Evolutionary conservation across 305 asterid genomes (phyloP).

Genomic region (Fraxinus baroniana): DNA sequence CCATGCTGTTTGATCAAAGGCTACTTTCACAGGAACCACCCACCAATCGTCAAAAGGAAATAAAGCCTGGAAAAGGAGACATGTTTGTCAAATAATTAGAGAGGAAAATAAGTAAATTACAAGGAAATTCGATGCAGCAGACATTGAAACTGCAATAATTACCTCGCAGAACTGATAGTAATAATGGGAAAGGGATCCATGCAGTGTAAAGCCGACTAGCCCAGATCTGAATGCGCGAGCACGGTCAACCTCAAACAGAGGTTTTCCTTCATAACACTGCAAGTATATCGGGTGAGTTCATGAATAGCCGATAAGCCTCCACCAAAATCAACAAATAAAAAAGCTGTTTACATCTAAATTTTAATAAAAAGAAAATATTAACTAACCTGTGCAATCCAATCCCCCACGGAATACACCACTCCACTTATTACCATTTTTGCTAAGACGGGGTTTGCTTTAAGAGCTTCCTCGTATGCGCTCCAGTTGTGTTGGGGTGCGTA

Average conservation of each 20-base stretch:
- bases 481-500: slow-evolving; percentile 96
- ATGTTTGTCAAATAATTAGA: not conserved
- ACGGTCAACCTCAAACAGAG: slow-evolving; percentile 73
- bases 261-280: slow-evolving; percentile 91
- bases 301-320: not conserved
- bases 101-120: not conserved
- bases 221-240: slow-evolving; percentile 83
- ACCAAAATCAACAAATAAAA: not conserved
- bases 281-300: slow-evolving; percentile 2
- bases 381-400: slow-evolving; percentile 94
- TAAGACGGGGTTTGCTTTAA: slow-evolving; percentile 72
- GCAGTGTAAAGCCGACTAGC: slow-evolving; percentile 70
- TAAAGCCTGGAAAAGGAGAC: slow-evolving; percentile 53
- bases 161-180: slow-evolving; percentile 90
- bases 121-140: not conserved
- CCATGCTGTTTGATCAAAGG: slow-evolving; percentile 88
- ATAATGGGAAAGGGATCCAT: slow-evolving; percentile 88
- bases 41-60: slow-evolving; percentile 93
- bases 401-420: slow-evolving; percentile 83
- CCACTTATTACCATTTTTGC: slow-evolving; percentile 96
- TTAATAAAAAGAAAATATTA: not conserved
- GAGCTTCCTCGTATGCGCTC: slow-evolving; percentile 95
- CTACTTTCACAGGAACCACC: slow-evolving; percentile 90
- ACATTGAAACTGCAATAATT: slow-evolving; percentile 11
- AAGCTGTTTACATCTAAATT: not conserved